Evolutionary conservation across 1,139 yeast species (phyloP).

Genomic region (Hyphopichia wangnamkhiaoensis): DNA sequence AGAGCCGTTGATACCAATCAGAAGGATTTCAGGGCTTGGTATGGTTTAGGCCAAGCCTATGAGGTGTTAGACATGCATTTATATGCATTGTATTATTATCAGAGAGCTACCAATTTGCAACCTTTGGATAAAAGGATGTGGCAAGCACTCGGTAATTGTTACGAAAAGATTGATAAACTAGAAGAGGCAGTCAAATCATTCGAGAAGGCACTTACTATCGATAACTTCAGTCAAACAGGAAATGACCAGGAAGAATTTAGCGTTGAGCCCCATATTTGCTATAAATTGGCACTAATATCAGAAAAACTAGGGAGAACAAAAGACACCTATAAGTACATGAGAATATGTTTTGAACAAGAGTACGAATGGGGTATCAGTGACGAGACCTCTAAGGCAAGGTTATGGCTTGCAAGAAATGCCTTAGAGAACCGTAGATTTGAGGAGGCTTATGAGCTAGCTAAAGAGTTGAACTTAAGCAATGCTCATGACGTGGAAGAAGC

Average conservation of each 20-base stretch:
- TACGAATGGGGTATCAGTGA: conserved; percentile 67
- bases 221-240: conserved; percentile 24
- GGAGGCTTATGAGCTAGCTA: conserved; percentile 73
- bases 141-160: conserved; percentile 93
- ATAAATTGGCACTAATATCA: conserved; percentile 67
- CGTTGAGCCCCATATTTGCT: conserved; percentile 55
- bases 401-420: conserved; percentile 84
- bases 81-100: conserved; percentile 90
- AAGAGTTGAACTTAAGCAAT: conserved; percentile 72
- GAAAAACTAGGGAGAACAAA: conserved; percentile 54
- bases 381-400: conserved; percentile 77
- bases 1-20: conserved; percentile 89
- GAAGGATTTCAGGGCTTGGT: conserved; percentile 96
- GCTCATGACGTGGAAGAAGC: conserved; percentile 92
- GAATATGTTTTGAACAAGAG: conserved; percentile 69
- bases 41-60: conserved; percentile 97
- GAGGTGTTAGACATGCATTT: conserved; percentile 95
- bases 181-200: conserved; percentile 65
- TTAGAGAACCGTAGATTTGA: conserved; percentile 57
- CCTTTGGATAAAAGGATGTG: conserved; percentile 94
- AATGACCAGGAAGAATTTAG: conserved; percentile 16
- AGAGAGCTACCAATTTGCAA: conserved; percentile 83
- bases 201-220: conserved; percentile 56
- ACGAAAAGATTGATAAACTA: conserved; percentile 71
- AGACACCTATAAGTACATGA: conserved; percentile 69